phyloP scores from a whole-genome alignment of 169 alveolate genomes.

The Plasmodium falciparum region DNA sequence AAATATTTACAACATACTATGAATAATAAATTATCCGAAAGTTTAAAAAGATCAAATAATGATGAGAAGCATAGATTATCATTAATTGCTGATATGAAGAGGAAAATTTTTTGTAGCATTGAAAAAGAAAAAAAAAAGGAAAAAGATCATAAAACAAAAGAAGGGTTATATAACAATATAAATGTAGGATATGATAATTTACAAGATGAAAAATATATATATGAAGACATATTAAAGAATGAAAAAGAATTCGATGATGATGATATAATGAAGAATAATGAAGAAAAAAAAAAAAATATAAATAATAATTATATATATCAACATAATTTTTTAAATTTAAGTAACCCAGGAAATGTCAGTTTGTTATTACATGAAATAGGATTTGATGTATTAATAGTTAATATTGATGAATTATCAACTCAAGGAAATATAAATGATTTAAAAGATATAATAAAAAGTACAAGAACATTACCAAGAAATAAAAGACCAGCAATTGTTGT shows the following conservation, averaged over 20 bases:
- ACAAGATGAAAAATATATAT: conserved; percentile 23
- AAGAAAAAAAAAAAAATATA: conserved; percentile 63
- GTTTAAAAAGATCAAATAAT: conserved; percentile 79
- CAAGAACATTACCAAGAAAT: conserved; percentile 79
- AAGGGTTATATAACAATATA: not conserved
- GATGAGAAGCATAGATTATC: conserved; percentile 82
- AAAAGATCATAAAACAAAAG: too few relatives aligned
- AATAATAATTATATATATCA: conserved; percentile 42
- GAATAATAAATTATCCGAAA: conserved; percentile 85
- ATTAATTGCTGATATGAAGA: conserved; percentile 85
- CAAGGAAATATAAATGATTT: conserved; percentile 84
- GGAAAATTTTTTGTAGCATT: conserved; percentile 71
- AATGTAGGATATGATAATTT: conserved; percentile 78
- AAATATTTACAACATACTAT: conserved; percentile 84
- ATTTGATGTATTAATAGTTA: conserved; percentile 84
- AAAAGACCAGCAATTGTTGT: conserved; percentile 86
- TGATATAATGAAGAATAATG: not conserved
- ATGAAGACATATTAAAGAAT: conserved; percentile 28
- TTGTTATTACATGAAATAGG: conserved; percentile 73
- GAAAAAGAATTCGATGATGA: conserved; percentile 16
- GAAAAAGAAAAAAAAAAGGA: not conserved
- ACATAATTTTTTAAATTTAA: conserved; percentile 46
- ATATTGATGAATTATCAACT: conserved; percentile 80
- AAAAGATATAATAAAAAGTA: conserved; percentile 68
- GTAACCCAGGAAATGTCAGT: conserved; percentile 68